These are phyloP conservation scores for Mycena alexandri DNA, from an alignment of 768 basidiomycete species.

Conservation along the genomic window DNA sequence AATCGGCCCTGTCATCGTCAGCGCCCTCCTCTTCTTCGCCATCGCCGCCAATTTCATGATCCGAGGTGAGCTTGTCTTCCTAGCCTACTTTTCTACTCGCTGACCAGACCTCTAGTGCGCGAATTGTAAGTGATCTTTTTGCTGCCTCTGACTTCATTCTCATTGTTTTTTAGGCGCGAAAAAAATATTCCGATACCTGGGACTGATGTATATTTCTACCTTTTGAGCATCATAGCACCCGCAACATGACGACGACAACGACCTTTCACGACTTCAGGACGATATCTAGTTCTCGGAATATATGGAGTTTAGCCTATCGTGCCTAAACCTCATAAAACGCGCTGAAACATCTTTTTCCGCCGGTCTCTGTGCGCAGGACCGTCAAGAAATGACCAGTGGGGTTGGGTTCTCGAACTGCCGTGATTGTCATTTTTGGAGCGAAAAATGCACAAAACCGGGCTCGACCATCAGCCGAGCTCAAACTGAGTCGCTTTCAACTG, in stretches of 20 bases:
- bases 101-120: slow-evolving; percentile 56
- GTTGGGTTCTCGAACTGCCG: no score
- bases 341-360: no score
- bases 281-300: slow-evolving; percentile 1
- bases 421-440: no score
- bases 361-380: no score
- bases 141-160: neutral
- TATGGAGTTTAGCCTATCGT: neutral
- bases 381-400: no score
- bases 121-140: slow-evolving; percentile 63
- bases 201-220: slow-evolving; percentile 33
- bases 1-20: slow-evolving; percentile 86
- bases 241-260: neutral
- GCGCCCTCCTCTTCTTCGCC: slow-evolving; percentile 85
- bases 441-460: no score
- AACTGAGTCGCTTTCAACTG: no score
- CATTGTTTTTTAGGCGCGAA: slow-evolving; percentile 41
- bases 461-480: no score
- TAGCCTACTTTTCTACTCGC: slow-evolving; percentile 16
- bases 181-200: slow-evolving; percentile 53
- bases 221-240: neutral
- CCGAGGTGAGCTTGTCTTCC: slow-evolving; percentile 68
- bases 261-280: neutral
- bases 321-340: no score
- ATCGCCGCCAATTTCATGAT: slow-evolving; percentile 90